Evolutionary conservation across 768 basidiomycete genomes (phyloP).

Genomic region (Zangia roseola): DNA sequence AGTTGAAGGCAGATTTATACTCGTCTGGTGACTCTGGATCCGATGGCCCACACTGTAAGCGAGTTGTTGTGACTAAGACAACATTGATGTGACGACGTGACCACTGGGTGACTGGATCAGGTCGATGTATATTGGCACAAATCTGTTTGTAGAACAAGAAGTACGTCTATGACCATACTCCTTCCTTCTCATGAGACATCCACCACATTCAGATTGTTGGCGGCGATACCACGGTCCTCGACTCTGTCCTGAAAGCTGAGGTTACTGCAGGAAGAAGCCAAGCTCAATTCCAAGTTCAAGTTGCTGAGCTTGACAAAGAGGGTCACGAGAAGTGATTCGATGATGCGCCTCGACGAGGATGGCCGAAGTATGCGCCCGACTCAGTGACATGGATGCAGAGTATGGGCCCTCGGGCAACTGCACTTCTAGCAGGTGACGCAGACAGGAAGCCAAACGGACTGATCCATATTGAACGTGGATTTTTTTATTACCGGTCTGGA

Average conservation of each 20-base stretch:
- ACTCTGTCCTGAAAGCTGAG: conserved; percentile 98
- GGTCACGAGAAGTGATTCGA: conserved; percentile 79
- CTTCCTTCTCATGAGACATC: background rate
- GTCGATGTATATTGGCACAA: too few relatives aligned
- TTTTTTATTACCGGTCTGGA: conserved; percentile 70
- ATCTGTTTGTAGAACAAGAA: conserved; percentile 98
- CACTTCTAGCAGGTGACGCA: conserved; percentile 74
- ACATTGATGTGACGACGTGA: too few relatives aligned
- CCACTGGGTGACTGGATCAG: too few relatives aligned
- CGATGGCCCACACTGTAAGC: too few relatives aligned
- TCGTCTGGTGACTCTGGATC: too few relatives aligned
- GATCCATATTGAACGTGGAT: background rate
- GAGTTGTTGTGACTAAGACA: too few relatives aligned
- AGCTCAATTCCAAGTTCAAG: conserved; percentile 73
- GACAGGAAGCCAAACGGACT: background rate
- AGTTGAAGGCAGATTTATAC: too few relatives aligned
- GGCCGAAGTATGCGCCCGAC: conserved; percentile 73
- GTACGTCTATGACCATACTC: conserved; percentile 36
- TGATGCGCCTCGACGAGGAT: conserved; percentile 75
- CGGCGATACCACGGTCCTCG: conserved; percentile 88
- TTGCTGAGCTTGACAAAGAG: conserved; percentile 65
- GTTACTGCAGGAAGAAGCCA: conserved; percentile 87
- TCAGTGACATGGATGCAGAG: conserved; percentile 98
- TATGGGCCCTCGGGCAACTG: conserved; percentile 95
- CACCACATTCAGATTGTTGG: conserved; percentile 66